Percentiles rank a stretch among this genome's conserved stretches.
phyloP scores from a whole-genome alignment of 1,284 basidiomycete genomes.

The Naganishia liquefaciens region DNA sequence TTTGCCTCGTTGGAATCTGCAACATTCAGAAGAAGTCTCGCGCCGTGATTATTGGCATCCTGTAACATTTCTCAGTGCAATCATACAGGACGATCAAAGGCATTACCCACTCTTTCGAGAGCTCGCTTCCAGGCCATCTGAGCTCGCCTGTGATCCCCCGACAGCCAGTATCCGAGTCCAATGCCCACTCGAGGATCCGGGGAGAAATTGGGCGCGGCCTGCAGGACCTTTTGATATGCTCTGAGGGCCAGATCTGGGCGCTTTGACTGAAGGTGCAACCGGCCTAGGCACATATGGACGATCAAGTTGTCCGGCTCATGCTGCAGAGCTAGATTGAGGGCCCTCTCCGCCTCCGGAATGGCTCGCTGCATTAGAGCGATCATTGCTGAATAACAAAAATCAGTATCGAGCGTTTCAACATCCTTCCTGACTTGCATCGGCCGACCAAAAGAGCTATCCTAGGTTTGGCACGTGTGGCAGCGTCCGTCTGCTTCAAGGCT shows the following conservation, averaged over 20 bases:
- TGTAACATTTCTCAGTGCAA: neutral
- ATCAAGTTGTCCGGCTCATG: constrained; percentile 79
- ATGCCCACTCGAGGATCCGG: constrained; percentile 93
- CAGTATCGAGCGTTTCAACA: neutral
- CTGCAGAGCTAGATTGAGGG: constrained; percentile 77
- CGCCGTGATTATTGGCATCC: constrained; percentile 18
- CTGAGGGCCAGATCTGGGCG: constrained; percentile 39
- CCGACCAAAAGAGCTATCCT: constrained; percentile 56
- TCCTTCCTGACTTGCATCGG: constrained; percentile 35
- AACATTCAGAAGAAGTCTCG: constrained; percentile 21
- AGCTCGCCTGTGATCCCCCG: constrained; percentile 76
- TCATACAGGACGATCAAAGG: neutral
- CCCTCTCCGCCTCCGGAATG: constrained; percentile 72
- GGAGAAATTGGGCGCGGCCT: constrained; percentile 69
- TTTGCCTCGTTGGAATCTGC: constrained; percentile 47
- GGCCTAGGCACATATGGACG: constrained; percentile 61
- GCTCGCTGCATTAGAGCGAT: constrained; percentile 76
- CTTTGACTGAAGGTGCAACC: constrained; percentile 29
- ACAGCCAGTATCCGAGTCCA: constrained; percentile 83
- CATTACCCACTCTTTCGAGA: constrained; percentile 67
- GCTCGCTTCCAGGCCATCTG: constrained; percentile 84
- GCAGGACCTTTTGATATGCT: constrained; percentile 76
- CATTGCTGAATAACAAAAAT: constrained; percentile 60
- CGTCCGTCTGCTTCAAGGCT: constrained; percentile 53
- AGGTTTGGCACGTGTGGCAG: constrained; percentile 68